Evolutionary conservation across 257 asterid species (phyloP).

Genomic region (Buddleja alternifolia): DNA sequence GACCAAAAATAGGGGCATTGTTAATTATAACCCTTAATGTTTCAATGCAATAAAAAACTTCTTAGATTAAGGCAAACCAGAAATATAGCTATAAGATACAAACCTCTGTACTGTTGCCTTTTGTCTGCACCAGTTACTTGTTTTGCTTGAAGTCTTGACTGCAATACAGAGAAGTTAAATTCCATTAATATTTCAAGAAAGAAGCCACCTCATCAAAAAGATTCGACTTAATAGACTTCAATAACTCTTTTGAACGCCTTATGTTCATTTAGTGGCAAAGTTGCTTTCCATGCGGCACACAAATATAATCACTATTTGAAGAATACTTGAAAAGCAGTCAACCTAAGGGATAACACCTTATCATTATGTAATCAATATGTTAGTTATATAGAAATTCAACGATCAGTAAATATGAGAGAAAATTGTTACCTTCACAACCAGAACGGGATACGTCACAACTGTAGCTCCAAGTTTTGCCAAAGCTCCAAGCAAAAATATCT

Average conservation of each 20-base stretch:
- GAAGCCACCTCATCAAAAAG: conserved; percentile 19
- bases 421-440: conserved; percentile 80
- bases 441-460: conserved; percentile 89
- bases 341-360: background rate
- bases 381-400: background rate
- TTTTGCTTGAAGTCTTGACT: conserved; percentile 98
- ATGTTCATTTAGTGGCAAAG: conserved; percentile 9
- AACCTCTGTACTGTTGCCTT: conserved; percentile 85
- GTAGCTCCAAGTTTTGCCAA: conserved; percentile 99
- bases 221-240: background rate
- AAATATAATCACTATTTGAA: background rate
- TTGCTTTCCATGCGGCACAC: background rate
- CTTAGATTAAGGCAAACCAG: background rate
- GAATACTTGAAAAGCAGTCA: background rate
- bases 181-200: conserved; percentile 6
- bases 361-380: background rate
- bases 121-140: conserved; percentile 67
- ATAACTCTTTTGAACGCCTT: background rate
- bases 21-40: too few relatives aligned
- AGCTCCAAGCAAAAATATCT: conserved; percentile 97
- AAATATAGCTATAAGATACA: conserved; percentile 16
- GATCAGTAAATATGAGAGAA: conserved; percentile 12
- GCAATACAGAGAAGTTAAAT: conserved; percentile 35
- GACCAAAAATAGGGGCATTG: too few relatives aligned
- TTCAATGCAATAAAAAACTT: background rate